These are phyloP conservation scores for Hymenoscyphus linearis DNA, from an alignment of 2,329 filamentous ascomycete genomes.

Conservation along the genomic window DNA sequence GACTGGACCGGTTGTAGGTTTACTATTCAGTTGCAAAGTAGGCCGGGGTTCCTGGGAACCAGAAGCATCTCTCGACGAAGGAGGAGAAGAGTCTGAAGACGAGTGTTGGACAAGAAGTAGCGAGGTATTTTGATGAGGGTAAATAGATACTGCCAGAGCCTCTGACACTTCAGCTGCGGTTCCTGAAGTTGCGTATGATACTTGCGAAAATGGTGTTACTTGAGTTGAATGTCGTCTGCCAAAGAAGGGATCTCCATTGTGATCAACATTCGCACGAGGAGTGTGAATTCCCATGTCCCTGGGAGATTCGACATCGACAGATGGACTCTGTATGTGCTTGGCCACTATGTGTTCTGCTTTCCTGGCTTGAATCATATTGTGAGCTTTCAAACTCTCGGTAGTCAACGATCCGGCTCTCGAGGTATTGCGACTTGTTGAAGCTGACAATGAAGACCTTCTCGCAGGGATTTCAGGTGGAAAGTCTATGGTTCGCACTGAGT, in stretches of 20 bases:
- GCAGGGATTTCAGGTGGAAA: constrained; percentile 52
- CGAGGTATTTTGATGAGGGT: constrained; percentile 60
- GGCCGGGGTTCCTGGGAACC: constrained; percentile 12
- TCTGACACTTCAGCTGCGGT: constrained; percentile 57
- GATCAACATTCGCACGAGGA: constrained; percentile 38
- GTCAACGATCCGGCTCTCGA: constrained; percentile 53
- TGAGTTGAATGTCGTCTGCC: constrained; percentile 49
- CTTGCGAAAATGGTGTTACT: constrained; percentile 57
- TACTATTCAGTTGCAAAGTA: constrained; percentile 30
- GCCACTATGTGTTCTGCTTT: constrained; percentile 12
- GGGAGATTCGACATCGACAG: constrained; percentile 12
- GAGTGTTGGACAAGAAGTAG: constrained; percentile 48
- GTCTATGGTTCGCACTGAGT: constrained; percentile 49
- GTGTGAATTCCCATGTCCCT: constrained; percentile 16
- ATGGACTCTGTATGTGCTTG: constrained; percentile 3
- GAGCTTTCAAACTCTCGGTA: constrained; percentile 52
- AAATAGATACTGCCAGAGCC: constrained; percentile 57
- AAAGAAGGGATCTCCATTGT: constrained; percentile 49
- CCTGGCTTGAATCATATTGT: constrained; percentile 36
- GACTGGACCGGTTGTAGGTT: constrained; percentile 37
- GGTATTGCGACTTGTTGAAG: constrained; percentile 53
- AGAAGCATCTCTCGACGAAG: constrained; percentile 12
- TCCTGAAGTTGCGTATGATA: constrained; percentile 55
- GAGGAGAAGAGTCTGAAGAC: constrained; percentile 15
- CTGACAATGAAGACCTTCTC: constrained; percentile 56